phyloP scores from a whole-genome alignment of 495 filamentous ascomycete species.

The Podospora pseudocomata region DNA sequence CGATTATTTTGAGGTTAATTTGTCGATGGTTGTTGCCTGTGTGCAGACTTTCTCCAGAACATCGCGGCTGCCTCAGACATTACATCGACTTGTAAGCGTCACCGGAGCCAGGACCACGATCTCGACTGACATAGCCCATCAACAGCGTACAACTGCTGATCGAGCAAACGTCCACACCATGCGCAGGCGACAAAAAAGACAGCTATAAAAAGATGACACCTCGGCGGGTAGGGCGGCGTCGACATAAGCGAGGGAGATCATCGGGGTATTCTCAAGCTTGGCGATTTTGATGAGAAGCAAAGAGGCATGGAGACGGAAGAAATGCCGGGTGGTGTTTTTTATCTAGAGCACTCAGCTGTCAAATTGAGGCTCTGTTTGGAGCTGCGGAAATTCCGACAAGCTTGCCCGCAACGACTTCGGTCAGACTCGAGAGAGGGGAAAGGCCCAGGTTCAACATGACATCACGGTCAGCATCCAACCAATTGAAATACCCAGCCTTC shows the following conservation, averaged over 20 bases:
- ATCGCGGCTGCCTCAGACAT: background rate
- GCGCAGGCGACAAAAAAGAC: background rate
- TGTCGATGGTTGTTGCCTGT: too few relatives aligned
- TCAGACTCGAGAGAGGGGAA: background rate
- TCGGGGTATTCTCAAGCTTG: background rate
- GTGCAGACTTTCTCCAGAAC: background rate
- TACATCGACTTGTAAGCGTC: background rate
- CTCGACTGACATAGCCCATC: background rate
- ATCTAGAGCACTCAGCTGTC: too few relatives aligned
- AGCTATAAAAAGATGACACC: background rate
- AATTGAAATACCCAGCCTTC: background rate
- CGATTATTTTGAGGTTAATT: too few relatives aligned
- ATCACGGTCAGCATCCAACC: background rate
- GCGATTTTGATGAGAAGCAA: background rate
- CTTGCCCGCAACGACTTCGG: background rate
- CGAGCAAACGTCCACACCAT: background rate
- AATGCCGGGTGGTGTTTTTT: too few relatives aligned
- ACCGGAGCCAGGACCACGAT: too few relatives aligned
- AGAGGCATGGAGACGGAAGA: too few relatives aligned
- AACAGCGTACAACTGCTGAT: background rate
- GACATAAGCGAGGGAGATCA: background rate
- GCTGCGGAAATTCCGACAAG: too few relatives aligned
- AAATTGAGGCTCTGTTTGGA: too few relatives aligned
- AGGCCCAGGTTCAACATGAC: background rate
- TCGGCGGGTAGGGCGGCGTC: background rate